Conservation (phyloP, 768 basidiomycete species). For the Lanmaoa pseudosensibilis region DNA sequence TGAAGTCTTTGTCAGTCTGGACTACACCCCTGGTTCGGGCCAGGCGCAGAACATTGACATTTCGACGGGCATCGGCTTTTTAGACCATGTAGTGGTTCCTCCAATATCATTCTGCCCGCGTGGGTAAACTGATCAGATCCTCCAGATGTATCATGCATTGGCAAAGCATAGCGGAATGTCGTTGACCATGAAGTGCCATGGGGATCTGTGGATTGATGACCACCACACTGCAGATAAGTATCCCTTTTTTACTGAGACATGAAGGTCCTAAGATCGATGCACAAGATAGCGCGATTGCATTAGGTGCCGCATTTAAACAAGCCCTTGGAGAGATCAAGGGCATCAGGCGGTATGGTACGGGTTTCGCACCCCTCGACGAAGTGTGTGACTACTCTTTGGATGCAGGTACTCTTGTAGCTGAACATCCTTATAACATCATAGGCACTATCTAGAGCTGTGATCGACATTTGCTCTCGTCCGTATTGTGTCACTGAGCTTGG, state of each 20-base stretch:
- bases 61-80: slow-evolving; percentile 95
- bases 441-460: slow-evolving; percentile 94
- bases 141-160: slow-evolving; percentile 94
- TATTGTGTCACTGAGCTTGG: slow-evolving; percentile 93
- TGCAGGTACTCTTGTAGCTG: not conserved
- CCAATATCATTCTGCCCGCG: not conserved
- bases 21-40: slow-evolving; percentile 65
- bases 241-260: slow-evolving; percentile 13
- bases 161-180: slow-evolving; percentile 98
- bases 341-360: slow-evolving; percentile 93
- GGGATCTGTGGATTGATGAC: slow-evolving; percentile 97
- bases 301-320: slow-evolving; percentile 89
- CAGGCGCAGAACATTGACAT: slow-evolving; percentile 76
- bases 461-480: slow-evolving; percentile 97
- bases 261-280: slow-evolving; percentile 16
- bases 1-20: slow-evolving; percentile 77
- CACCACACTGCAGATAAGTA: slow-evolving; percentile 97
- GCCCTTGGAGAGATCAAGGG: slow-evolving; percentile 94
- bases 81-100: slow-evolving; percentile 78
- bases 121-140: slow-evolving; percentile 1
- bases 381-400: slow-evolving; percentile 41
- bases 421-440: slow-evolving; percentile 36
- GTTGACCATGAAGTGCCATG: slow-evolving; percentile 85
- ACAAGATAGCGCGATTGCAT: slow-evolving; percentile 89
- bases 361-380: slow-evolving; percentile 96